phyloP scores from a whole-genome alignment of 495 filamentous ascomycete genomes.

The Hypoxylon trugodes region DNA sequence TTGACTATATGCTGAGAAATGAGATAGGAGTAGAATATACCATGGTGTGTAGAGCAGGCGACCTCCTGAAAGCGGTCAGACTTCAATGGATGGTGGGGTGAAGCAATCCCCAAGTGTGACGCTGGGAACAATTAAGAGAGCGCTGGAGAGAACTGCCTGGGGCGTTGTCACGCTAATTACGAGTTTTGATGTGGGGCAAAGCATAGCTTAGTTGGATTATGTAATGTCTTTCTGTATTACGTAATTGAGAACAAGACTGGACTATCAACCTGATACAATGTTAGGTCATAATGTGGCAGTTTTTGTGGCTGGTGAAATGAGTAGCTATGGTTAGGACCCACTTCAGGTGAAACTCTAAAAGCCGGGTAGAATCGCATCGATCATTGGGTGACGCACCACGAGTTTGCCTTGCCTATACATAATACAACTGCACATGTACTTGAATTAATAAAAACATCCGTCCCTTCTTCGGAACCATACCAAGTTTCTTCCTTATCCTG shows the following conservation, averaged over 20 bases:
- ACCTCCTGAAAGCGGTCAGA: conserved; percentile 14
- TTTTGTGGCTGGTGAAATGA: conserved; percentile 13
- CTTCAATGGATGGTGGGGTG: conserved; percentile 21
- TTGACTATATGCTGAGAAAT: too few relatives aligned
- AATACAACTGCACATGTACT: neutral
- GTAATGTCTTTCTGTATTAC: too few relatives aligned
- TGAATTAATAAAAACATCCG: neutral
- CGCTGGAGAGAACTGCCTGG: too few relatives aligned
- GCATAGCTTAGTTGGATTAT: too few relatives aligned
- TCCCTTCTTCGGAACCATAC: neutral
- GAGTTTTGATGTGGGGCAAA: conserved; percentile 26
- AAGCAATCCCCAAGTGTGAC: conserved; percentile 31
- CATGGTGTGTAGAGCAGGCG: conserved; percentile 26
- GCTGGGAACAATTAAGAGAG: conserved; percentile 19
- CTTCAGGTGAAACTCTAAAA: conserved; percentile 16
- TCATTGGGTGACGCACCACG: conserved; percentile 42
- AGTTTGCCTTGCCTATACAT: conserved; percentile 37
- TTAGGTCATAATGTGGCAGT: neutral
- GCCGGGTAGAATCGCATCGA: conserved; percentile 36
- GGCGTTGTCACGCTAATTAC: too few relatives aligned
- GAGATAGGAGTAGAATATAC: conserved; percentile 9
- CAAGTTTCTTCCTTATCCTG: too few relatives aligned
- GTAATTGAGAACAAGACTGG: too few relatives aligned
- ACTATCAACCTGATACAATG: too few relatives aligned
- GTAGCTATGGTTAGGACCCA: neutral